Evolutionary conservation across 2,329 filamentous ascomycete genomes (phyloP).

Genomic region (Aspergillus aculeatus): DNA sequence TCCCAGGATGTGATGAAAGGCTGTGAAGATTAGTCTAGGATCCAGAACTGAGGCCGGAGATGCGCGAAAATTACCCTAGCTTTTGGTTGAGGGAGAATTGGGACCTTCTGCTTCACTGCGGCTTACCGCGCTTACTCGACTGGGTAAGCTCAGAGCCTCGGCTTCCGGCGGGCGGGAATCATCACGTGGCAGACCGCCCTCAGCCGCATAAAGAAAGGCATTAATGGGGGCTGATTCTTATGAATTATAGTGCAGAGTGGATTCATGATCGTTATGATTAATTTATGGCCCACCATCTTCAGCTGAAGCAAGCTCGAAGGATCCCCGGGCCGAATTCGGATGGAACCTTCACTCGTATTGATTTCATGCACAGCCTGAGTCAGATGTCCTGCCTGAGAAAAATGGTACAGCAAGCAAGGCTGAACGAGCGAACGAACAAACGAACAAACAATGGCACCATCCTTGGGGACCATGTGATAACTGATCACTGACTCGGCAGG

Average conservation of each 20-base stretch:
- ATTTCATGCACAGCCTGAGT: background rate
- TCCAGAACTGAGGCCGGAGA: too few relatives aligned
- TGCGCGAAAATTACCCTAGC: too few relatives aligned
- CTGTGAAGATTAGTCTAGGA: background rate
- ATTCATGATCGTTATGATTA: background rate
- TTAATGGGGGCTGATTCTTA: background rate
- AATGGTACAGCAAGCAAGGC: background rate
- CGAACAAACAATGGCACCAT: background rate
- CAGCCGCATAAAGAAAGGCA: background rate
- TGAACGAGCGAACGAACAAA: background rate
- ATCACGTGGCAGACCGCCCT: conserved; percentile 6
- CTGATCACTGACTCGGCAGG: background rate
- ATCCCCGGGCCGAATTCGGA: background rate
- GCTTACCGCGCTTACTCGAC: background rate
- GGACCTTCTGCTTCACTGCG: too few relatives aligned
- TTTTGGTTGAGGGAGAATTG: background rate
- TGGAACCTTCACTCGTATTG: background rate
- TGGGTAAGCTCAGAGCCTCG: background rate
- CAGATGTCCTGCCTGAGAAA: background rate
- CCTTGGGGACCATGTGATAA: background rate
- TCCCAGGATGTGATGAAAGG: background rate
- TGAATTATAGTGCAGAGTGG: too few relatives aligned
- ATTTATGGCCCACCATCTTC: background rate
- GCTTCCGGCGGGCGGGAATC: background rate
- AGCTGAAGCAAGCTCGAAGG: background rate